Conservation (phyloP, 495 filamentous ascomycete species). For the Aspergillus saccharolyticus region DNA sequence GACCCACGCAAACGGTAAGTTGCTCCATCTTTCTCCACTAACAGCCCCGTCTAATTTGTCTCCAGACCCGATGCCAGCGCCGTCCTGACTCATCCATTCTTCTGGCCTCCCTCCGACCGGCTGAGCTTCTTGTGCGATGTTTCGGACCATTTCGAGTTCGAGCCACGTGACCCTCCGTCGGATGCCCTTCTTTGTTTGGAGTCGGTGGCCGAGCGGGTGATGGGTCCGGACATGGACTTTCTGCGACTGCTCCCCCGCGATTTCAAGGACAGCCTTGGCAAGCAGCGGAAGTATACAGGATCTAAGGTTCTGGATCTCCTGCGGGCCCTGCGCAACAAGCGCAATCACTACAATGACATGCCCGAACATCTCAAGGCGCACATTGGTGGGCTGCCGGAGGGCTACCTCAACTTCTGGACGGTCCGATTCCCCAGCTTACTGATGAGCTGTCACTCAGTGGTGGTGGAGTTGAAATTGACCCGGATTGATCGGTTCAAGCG, state of each 20-base stretch:
- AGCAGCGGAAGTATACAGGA: conserved; percentile 93
- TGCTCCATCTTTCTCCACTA: conserved; percentile 4
- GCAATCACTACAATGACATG: conserved; percentile 91
- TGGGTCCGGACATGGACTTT: conserved; percentile 66
- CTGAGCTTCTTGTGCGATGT: conserved; percentile 89
- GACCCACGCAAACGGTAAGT: conserved; percentile 60
- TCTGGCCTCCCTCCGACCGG: conserved; percentile 84
- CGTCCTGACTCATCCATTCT: conserved; percentile 91
- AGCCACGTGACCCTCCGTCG: conserved; percentile 74
- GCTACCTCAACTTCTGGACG: conserved; percentile 85
- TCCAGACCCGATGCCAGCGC: conserved; percentile 60
- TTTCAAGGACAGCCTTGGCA: conserved; percentile 82
- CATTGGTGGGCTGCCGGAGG: conserved; percentile 76
- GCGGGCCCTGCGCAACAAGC: conserved; percentile 90
- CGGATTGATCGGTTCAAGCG: conserved; percentile 67
- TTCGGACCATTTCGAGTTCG: conserved; percentile 91
- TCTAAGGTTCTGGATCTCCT: conserved; percentile 77
- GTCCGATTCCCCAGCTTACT: conserved; percentile 74
- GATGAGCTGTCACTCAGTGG: conserved; percentile 71
- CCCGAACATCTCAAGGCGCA: conserved; percentile 67
- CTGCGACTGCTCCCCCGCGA: conserved; percentile 66
- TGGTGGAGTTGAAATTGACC: conserved; percentile 61
- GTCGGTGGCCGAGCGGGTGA: conserved; percentile 43
- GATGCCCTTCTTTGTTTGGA: conserved; percentile 61
- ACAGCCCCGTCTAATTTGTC: conserved; percentile 7